These are phyloP conservation scores for Lyophyllum atratum DNA, from an alignment of 768 basidiomycete genomes.

Conservation along the genomic window DNA sequence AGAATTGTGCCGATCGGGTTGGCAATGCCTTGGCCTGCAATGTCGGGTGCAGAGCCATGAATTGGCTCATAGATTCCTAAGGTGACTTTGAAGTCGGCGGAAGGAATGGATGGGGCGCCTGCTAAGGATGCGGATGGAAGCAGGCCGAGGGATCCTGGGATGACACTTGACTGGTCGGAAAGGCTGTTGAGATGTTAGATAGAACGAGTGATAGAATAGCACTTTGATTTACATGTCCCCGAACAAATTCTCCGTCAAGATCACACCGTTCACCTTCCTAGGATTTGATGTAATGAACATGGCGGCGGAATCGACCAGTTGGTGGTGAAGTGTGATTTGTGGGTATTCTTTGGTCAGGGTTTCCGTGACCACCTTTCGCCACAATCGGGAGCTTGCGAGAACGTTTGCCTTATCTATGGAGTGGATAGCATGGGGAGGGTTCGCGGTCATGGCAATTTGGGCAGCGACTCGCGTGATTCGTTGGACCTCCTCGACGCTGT, in stretches of 20 bases:
- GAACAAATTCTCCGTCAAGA: constrained; percentile 94
- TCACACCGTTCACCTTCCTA: constrained; percentile 90
- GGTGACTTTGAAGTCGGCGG: constrained; percentile 72
- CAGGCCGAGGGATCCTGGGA: constrained; percentile 95
- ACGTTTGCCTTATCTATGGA: constrained; percentile 99
- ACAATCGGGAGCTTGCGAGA: constrained; percentile 89
- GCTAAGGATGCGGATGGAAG: constrained; percentile 96
- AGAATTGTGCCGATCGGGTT: constrained; percentile 96
- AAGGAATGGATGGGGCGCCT: constrained; percentile 72
- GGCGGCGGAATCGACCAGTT: constrained; percentile 92
- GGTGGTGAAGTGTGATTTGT: constrained; percentile 83
- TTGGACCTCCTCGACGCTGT: constrained; percentile 89
- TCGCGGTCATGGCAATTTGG: constrained; percentile 79
- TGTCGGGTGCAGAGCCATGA: constrained; percentile 93
- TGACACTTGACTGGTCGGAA: constrained; percentile 95
- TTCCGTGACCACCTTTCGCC: constrained; percentile 92
- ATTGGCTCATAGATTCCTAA: constrained; percentile 96
- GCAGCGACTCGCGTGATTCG: constrained; percentile 96
- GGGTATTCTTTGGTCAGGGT: constrained; percentile 86
- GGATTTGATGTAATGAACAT: constrained; percentile 94
- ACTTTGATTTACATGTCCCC: constrained; percentile 86
- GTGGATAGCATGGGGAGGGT: constrained; percentile 87
- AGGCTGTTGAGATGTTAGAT: constrained; percentile 51
- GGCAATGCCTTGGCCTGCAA: constrained; percentile 91
- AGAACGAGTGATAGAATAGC: background rate